Evolutionary conservation across 1,284 basidiomycete species (phyloP), one percentile per base, ranked within the genome.

Genomic region (Cutaneotrichosporon arboriforme): DNA sequence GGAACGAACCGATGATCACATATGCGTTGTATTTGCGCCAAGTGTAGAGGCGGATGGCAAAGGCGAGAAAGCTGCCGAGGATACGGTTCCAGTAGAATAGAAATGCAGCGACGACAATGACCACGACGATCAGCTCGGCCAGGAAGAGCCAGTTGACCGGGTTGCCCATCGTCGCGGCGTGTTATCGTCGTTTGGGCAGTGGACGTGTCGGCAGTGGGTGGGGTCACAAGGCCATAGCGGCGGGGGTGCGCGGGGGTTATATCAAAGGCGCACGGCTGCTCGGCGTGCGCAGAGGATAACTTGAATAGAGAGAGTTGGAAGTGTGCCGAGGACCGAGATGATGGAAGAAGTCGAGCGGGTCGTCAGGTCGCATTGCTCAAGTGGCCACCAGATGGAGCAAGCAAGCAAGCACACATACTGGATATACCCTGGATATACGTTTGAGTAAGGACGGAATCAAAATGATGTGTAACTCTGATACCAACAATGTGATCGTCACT

Each of bases 61-160:
- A 66, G 0, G 70, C 68, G 54, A 90, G 73, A 54, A 87, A 58
- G 51, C 81, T 81, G 10, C 84, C 89, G 54, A 91, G 71, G 44
- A 92, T 76, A 35, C 89, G 83, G 73, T 92, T 92, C 83, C 86
- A 90, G 76, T 87, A 93, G 80, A 94, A 93, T 58, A 90, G 81
- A 72, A 91, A 91, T 12, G 72, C 76, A n/a, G 73, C 60, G 26
- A 85, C 76, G 38, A 81, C 83, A 47, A 89, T 69, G 57, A 86
- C 80, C 53, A 90, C 82, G 62, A 83, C 83, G 51, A 87, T 76
- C 67, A 84, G 84, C 61, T 85, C 81, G 59, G 86, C 80, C 60
- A 92, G 80, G 45, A 93, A 74, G 9, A 78, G 69, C 73, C 76
- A 70, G 58, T 73, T 71, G 51, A 73, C 59, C 8, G 55, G 57